A percentile compares a stretch with the other conserved stretches of the same genome.
Evolutionary conservation across 495 filamentous ascomycete species (phyloP).

Genomic region (Aspergillus ellipticus): DNA sequence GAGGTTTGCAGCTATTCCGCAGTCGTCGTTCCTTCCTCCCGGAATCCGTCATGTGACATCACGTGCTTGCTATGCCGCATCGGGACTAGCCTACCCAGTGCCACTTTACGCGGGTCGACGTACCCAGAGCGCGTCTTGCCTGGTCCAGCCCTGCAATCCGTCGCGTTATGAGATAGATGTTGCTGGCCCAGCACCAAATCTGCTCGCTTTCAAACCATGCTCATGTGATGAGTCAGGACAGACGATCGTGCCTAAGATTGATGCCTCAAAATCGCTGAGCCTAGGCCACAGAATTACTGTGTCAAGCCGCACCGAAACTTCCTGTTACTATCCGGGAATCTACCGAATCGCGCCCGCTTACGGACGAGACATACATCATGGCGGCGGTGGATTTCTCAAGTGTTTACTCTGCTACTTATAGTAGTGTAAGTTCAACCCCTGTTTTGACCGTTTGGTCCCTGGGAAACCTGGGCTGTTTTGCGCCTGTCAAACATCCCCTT

Average conservation of each 20-base stretch:
- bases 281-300: conserved; percentile 3
- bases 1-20: conserved; percentile 30
- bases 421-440: conserved; percentile 64
- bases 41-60: conserved; percentile 29
- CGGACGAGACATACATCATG: conserved; percentile 35
- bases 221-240: background rate
- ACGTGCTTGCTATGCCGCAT: conserved; percentile 14
- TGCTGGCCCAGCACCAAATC: conserved; percentile 20
- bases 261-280: conserved; percentile 10
- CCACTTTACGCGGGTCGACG: conserved; percentile 28
- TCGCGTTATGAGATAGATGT: conserved; percentile 22
- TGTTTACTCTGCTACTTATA: conserved; percentile 90
- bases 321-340: conserved; percentile 20
- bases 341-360: conserved; percentile 20
- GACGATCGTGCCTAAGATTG: background rate
- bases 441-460: background rate
- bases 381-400: conserved; percentile 37
- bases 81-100: conserved; percentile 24
- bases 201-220: conserved; percentile 12
- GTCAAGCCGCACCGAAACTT: conserved; percentile 10
- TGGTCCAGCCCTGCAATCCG: conserved; percentile 17
- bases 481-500: background rate
- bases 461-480: background rate
- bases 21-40: conserved; percentile 29
- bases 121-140: conserved; percentile 19